Evolutionary conservation across 2,329 filamentous ascomycete species (phyloP).

Genomic region (Penicillium expansum): DNA sequence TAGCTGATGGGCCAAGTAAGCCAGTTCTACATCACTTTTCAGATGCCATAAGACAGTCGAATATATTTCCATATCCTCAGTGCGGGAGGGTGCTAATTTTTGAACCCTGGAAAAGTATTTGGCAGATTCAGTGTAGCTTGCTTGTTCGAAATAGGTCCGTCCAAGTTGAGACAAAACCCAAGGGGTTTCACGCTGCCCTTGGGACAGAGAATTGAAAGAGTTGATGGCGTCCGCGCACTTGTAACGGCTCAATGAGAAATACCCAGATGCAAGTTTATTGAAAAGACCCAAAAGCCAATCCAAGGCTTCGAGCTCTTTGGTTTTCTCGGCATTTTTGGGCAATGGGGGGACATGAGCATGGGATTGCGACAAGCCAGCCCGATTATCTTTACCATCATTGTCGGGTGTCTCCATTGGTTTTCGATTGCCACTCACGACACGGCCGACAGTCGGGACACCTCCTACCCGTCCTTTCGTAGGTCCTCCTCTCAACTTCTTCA

Average conservation of each 20-base stretch:
- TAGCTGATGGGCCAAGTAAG: slow-evolving; percentile 86
- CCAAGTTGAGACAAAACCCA: slow-evolving; percentile 92
- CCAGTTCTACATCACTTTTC: slow-evolving; percentile 86
- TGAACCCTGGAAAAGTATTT: slow-evolving; percentile 79
- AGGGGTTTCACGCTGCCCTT: slow-evolving; percentile 78
- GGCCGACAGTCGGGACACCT: slow-evolving; percentile 69
- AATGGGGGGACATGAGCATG: slow-evolving; percentile 24
- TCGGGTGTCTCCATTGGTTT: slow-evolving; percentile 66
- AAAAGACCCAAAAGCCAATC: slow-evolving; percentile 76
- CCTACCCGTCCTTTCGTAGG: slow-evolving; percentile 65
- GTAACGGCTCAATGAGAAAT: slow-evolving; percentile 74
- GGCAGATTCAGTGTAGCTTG: slow-evolving; percentile 80
- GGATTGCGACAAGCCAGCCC: slow-evolving; percentile 36
- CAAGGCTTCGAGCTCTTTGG: slow-evolving; percentile 71
- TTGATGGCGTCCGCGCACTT: slow-evolving; percentile 74
- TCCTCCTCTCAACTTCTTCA: slow-evolving; percentile 80
- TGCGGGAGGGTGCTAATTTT: slow-evolving; percentile 72
- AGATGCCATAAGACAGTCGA: slow-evolving; percentile 99
- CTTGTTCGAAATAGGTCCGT: slow-evolving; percentile 86
- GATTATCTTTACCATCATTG: slow-evolving; percentile 63
- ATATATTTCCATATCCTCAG: slow-evolving; percentile 97
- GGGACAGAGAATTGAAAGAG: slow-evolving; percentile 67
- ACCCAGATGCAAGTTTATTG: slow-evolving; percentile 76
- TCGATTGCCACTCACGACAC: slow-evolving; percentile 86
- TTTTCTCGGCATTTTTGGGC: slow-evolving; percentile 50